Evolutionary conservation across 805 yeast genomes (phyloP).

Genomic region (Wickerhamomyces queroliae): DNA sequence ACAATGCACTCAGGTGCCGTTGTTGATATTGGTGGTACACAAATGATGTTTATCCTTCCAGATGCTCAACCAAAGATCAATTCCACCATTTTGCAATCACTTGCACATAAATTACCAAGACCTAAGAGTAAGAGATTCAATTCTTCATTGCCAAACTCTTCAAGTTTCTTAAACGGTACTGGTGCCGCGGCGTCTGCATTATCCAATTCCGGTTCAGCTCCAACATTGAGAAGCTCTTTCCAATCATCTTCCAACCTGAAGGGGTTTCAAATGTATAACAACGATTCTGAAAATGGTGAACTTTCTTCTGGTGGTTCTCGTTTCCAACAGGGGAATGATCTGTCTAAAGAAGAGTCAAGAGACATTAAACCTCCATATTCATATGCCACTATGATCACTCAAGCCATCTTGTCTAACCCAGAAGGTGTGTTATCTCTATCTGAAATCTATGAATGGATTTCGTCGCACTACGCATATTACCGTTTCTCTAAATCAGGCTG

Average conservation of each 20-base stretch:
- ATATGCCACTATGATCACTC: constrained; percentile 97
- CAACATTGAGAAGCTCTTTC: no score
- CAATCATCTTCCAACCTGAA: not conserved
- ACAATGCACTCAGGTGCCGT: constrained; percentile 82
- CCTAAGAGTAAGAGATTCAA: constrained; percentile 18
- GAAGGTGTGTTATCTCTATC: constrained; percentile 87
- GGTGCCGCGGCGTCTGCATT: no score
- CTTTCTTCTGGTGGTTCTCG: not conserved
- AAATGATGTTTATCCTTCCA: constrained; percentile 97
- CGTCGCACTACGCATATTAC: constrained; percentile 84
- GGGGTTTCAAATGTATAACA: constrained; percentile 3
- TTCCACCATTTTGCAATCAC: constrained; percentile 24
- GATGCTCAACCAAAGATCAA: constrained; percentile 74
- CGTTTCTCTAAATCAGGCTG: constrained; percentile 92
- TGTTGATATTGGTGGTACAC: constrained; percentile 93
- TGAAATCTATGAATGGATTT: constrained; percentile 90
- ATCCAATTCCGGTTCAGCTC: not conserved
- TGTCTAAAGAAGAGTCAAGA: constrained; percentile 85
- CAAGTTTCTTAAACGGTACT: no score
- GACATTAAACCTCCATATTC: constrained; percentile 96
- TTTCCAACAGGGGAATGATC: constrained; percentile 38
- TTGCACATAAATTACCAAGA: constrained; percentile 27
- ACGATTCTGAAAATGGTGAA: not conserved
- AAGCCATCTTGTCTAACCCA: constrained; percentile 82
- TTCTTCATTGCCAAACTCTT: not conserved